phyloP scores from a whole-genome alignment of 495 filamentous ascomycete species.

The Letharia columbiana region DNA sequence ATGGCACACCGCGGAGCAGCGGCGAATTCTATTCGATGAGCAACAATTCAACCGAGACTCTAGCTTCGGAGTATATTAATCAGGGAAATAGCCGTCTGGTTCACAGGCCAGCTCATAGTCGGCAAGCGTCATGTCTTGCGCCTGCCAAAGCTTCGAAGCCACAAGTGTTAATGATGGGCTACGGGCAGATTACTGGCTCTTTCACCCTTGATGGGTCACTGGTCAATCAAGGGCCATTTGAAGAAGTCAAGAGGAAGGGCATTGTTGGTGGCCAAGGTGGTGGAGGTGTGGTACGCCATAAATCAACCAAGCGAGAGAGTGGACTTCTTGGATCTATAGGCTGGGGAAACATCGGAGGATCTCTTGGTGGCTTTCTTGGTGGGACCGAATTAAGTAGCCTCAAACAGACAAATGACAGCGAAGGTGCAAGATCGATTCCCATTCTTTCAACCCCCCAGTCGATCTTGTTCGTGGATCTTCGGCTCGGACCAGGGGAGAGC shows the following conservation, averaged over 20 bases:
- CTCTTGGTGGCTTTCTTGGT: slow-evolving; percentile 76
- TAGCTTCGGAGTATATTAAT: slow-evolving; percentile 81
- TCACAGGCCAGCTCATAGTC: slow-evolving; percentile 46
- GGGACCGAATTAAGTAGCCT: slow-evolving; percentile 82
- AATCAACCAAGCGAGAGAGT: slow-evolving; percentile 64
- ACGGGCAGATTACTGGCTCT: slow-evolving; percentile 86
- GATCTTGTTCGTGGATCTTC: slow-evolving; percentile 88
- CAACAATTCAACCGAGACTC: slow-evolving; percentile 86
- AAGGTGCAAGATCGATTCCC: slow-evolving; percentile 72
- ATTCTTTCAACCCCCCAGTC: slow-evolving; percentile 93
- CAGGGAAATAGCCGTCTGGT: slow-evolving; percentile 47
- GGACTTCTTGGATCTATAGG: slow-evolving; percentile 78
- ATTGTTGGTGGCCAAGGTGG: slow-evolving; percentile 76
- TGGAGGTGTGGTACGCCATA: slow-evolving; percentile 71
- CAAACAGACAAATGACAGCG: slow-evolving; percentile 77
- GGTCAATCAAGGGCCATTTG: slow-evolving; percentile 81
- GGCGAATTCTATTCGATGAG: slow-evolving; percentile 90
- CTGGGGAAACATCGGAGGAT: slow-evolving; percentile 83
- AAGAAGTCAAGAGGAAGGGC: slow-evolving; percentile 90
- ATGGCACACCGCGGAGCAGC: slow-evolving; percentile 70
- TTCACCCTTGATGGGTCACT: slow-evolving; percentile 89
- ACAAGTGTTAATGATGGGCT: slow-evolving; percentile 94
- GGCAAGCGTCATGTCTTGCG: slow-evolving; percentile 53
- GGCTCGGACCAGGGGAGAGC: slow-evolving; percentile 81
- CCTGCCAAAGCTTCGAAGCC: slow-evolving; percentile 38